phyloP scores from a whole-genome alignment of 768 basidiomycete genomes.

The Hericium coralloides region DNA sequence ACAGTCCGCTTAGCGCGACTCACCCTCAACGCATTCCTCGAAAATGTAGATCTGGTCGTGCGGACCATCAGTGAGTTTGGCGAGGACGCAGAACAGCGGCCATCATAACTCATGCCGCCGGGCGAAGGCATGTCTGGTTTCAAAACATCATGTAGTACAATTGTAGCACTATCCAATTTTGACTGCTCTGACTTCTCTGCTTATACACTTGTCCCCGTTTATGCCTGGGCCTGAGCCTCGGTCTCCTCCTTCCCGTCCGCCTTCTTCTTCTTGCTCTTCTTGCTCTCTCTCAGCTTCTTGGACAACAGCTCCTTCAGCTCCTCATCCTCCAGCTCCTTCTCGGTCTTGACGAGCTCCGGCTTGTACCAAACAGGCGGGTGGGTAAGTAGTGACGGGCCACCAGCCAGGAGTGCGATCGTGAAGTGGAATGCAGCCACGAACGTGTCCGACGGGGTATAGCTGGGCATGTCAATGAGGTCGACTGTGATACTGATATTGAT shows the following conservation, averaged over 20 bases:
- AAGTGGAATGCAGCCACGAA: conserved; percentile 96
- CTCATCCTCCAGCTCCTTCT: conserved; percentile 83
- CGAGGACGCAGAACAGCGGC: conserved; percentile 41
- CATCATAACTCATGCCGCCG: conserved; percentile 5
- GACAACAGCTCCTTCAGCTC: conserved; percentile 73
- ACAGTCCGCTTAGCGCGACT: conserved; percentile 83
- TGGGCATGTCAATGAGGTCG: conserved; percentile 19
- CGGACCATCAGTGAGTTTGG: conserved; percentile 79
- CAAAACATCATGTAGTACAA: conserved; percentile 1
- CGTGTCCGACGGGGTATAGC: conserved; percentile 75
- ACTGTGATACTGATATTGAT: background rate
- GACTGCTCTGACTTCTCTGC: conserved; percentile 10
- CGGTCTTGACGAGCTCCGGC: conserved; percentile 81
- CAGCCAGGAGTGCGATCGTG: conserved; percentile 88
- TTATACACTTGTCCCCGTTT: conserved; percentile 18
- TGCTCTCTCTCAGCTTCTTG: conserved; percentile 76
- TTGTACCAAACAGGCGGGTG: conserved; percentile 91
- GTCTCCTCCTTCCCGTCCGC: conserved; percentile 43
- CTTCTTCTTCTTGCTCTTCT: conserved; percentile 89
- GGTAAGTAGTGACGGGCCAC: conserved; percentile 81
- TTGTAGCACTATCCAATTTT: conserved; percentile 15
- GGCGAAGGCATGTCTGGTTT: conserved; percentile 8
- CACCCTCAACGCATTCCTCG: conserved; percentile 78
- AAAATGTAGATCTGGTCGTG: conserved; percentile 80
- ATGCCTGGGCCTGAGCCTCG: conserved; percentile 18